Base-by-base conservation (phyloP, 495 filamentous ascomycete species). In the Penicillium manginii region DNA sequence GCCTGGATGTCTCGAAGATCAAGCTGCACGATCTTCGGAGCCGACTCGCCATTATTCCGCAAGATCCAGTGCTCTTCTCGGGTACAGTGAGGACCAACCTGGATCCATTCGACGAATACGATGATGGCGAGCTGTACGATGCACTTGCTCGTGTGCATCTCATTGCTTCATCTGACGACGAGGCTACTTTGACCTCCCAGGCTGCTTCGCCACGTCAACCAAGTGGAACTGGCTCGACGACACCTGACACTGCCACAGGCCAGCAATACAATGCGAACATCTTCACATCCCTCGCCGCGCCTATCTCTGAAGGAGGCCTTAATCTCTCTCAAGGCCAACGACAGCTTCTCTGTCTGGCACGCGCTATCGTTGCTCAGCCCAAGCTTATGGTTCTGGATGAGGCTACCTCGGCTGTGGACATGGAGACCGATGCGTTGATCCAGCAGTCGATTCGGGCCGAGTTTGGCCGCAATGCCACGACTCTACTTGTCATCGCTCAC, bases 371-470 rank as follows among this genome's bases (percentile, higher is more conserved):
- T 31, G 78, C 85, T 4, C 82, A 86, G 0, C 90, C 91, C 11
- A 89, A 89, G 63, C 87, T 97, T 58, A 88, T 97, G 83, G 86
- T 97, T 9, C 81, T 97, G 10, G 92, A 97, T 66, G 92, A 97
- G 73, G 92, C 92, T 0, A 97, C 92, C 0, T 89, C 85, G 4
- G 90, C 92, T 3, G 91, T 97, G 4, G 92, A 96, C 71, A 92
- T 91, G 87, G 83, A 86, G 37, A 94, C 90, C 0, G 92, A 97
- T 69, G 77, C 82, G 6, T 75, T 93, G 15, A 94, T 97, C 60
- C 91, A 96, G 73, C 81, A 87, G 12, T 88, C 83, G 49, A 96
- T 96, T 59, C 82, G 91, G 15, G 85, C 89, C 48, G 90, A 92
- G 68, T 96, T 94, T 54, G 75, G 74, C 10, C 81, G 78, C 9